A percentile compares a stretch with the other conserved stretches of the same genome.
Evolutionary conservation across 108 stramenopile species (phyloP).

Genomic region (Nitzschia sp.): DNA sequence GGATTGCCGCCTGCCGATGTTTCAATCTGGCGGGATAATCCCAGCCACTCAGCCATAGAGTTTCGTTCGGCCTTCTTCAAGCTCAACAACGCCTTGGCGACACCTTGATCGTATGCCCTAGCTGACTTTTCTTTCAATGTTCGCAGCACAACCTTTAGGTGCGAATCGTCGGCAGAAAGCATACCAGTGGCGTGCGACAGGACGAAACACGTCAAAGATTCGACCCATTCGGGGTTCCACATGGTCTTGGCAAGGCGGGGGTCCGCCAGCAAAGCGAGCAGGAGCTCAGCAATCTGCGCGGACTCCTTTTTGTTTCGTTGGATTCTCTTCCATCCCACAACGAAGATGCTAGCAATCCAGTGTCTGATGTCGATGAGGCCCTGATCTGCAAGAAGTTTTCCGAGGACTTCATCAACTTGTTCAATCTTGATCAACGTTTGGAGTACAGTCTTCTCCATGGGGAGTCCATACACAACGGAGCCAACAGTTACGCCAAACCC

Average conservation of each 20-base stretch:
- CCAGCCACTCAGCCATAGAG: slow-evolving; percentile 3
- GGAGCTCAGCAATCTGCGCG: slow-evolving; percentile 1
- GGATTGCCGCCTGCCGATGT: slow-evolving; percentile 5
- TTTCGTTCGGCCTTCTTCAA: slow-evolving; percentile 11
- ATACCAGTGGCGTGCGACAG: slow-evolving; percentile 2
- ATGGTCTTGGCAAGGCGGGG: slow-evolving; percentile 12
- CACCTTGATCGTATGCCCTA: slow-evolving; percentile 35
- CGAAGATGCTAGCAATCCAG: slow-evolving; percentile 28
- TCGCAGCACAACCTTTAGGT: slow-evolving; percentile 13
- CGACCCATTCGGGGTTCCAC: slow-evolving; percentile 34
- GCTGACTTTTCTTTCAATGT: slow-evolving; percentile 17
- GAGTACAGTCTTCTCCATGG: slow-evolving; percentile 26
- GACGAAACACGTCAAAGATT: slow-evolving; percentile 28
- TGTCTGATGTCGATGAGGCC: slow-evolving; percentile 30
- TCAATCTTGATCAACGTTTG: slow-evolving; percentile 20
- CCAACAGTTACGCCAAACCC: background rate
- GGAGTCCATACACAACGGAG: slow-evolving; percentile 3
- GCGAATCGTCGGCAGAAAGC: slow-evolving; percentile 4
- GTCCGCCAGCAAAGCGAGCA: slow-evolving; percentile 18
- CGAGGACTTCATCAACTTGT: slow-evolving; percentile 6
- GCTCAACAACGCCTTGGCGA: slow-evolving; percentile 36
- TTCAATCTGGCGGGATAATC: background rate
- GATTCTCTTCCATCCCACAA: slow-evolving; percentile 27
- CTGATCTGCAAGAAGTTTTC: slow-evolving; percentile 15
- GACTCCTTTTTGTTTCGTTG: slow-evolving; percentile 5